Conservation (phyloP, 352 stramenopile species). For the Thraustochytrium sp. region DNA sequence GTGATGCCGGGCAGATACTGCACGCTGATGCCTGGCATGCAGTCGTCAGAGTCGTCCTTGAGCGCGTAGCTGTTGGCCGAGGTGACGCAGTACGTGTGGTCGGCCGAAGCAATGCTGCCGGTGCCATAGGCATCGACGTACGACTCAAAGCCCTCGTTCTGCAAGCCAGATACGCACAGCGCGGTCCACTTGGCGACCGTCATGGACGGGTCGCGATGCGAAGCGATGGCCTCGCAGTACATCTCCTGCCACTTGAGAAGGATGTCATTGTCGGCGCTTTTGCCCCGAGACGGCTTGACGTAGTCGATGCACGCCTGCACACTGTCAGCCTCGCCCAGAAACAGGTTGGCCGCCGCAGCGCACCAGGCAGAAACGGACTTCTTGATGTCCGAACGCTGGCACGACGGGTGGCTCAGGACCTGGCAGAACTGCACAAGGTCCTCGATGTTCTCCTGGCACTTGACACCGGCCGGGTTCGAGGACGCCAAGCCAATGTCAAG, state of each 20-base stretch:
- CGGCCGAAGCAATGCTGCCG: background rate
- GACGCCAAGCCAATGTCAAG: background rate
- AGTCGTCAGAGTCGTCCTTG: background rate
- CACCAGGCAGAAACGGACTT: background rate
- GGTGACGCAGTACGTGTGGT: background rate
- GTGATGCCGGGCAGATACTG: background rate
- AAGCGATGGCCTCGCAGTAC: constrained; percentile 8
- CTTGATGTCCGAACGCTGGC: background rate
- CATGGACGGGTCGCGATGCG: background rate
- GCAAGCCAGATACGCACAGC: background rate
- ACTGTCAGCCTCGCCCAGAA: background rate
- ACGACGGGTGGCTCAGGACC: background rate
- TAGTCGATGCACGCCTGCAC: background rate
- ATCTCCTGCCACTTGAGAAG: background rate
- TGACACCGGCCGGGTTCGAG: background rate
- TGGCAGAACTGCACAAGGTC: constrained; percentile 1
- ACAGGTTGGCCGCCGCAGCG: background rate
- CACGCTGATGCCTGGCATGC: constrained; percentile 3
- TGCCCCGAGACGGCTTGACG: background rate
- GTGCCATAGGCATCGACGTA: constrained; percentile 11
- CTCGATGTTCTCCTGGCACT: constrained; percentile 18
- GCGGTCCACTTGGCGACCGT: background rate
- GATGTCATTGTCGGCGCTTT: background rate
- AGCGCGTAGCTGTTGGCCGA: background rate
- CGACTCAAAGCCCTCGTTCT: background rate